Conservation (phyloP, 2,329 filamentous ascomycete genomes). For the Fusarium sp. region DNA sequence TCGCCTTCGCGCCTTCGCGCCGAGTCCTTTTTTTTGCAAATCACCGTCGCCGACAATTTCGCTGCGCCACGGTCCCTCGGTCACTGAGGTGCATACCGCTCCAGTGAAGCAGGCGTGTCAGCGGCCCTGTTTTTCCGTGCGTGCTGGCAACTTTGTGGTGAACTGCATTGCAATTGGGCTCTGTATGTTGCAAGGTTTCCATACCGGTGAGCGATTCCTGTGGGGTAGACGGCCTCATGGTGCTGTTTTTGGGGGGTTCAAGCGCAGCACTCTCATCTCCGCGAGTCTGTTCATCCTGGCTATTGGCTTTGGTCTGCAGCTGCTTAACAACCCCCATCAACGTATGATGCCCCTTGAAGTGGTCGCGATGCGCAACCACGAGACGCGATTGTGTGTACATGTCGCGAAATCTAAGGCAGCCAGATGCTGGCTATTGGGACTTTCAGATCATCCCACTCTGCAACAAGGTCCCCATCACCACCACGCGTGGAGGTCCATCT, state of each 20-base stretch:
- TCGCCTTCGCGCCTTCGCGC: slow-evolving; percentile 16
- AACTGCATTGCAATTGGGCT: slow-evolving; percentile 31
- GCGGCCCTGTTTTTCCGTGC: slow-evolving; percentile 23
- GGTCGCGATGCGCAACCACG: slow-evolving; percentile 2
- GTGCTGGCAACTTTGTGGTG: slow-evolving; percentile 5
- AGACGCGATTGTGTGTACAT: not conserved
- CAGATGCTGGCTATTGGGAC: slow-evolving; percentile 27
- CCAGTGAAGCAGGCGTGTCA: slow-evolving; percentile 33
- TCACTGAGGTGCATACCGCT: slow-evolving; percentile 10
- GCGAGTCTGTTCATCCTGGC: slow-evolving; percentile 3
- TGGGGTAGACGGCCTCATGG: slow-evolving; percentile 38
- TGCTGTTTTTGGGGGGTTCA: slow-evolving; percentile 19
- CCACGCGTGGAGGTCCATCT: slow-evolving; percentile 22
- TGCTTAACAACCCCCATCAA: not conserved
- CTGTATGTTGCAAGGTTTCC: slow-evolving; percentile 30
- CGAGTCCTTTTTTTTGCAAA: slow-evolving; percentile 4
- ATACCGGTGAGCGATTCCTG: slow-evolving; percentile 38
- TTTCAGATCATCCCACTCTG: slow-evolving; percentile 35
- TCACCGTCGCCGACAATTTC: slow-evolving; percentile 2
- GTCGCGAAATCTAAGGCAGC: slow-evolving; percentile 6
- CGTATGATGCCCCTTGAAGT: slow-evolving; percentile 17
- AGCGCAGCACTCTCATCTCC: slow-evolving; percentile 30
- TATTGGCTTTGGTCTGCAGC: slow-evolving; percentile 7
- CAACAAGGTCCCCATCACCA: slow-evolving; percentile 26
- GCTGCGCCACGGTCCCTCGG: slow-evolving; percentile 25